Evolutionary conservation across 2,329 filamentous ascomycete species (phyloP).

Genomic region (Gliomastix tumulicola): DNA sequence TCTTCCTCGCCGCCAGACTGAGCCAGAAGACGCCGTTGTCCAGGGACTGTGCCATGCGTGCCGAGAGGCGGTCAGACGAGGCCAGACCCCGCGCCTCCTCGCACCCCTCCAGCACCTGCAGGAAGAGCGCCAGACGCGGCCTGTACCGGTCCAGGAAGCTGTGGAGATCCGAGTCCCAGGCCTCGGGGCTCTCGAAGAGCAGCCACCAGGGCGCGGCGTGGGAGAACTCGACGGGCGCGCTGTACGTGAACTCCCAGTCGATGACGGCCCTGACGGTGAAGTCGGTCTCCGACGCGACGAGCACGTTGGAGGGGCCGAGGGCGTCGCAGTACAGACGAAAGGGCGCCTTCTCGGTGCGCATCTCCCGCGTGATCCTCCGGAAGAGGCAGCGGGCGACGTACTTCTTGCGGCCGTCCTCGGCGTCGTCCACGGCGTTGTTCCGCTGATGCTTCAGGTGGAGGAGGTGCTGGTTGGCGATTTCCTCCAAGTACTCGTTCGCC

Average conservation of each 20-base stretch:
- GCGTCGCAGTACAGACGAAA: slow-evolving; percentile 16
- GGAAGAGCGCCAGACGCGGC: slow-evolving; percentile 20
- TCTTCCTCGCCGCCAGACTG: slow-evolving; percentile 25
- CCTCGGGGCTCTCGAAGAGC: slow-evolving; percentile 20
- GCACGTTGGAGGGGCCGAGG: slow-evolving; percentile 21
- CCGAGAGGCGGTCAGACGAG: slow-evolving; percentile 21
- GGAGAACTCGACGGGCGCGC: slow-evolving; percentile 21
- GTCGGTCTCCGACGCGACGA: too few species aligned
- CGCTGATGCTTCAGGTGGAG: slow-evolving; percentile 29
- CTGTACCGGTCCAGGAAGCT: slow-evolving; percentile 23
- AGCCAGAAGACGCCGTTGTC: slow-evolving; percentile 21
- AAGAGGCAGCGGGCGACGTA: slow-evolving; percentile 34
- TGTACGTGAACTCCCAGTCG: slow-evolving; percentile 33
- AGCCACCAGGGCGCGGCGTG: slow-evolving; percentile 31
- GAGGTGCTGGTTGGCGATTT: slow-evolving; percentile 32
- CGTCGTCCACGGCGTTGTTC: slow-evolving; percentile 25
- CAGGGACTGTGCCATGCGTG: slow-evolving; percentile 28
- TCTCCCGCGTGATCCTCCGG: slow-evolving; percentile 11
- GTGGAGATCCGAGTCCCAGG: slow-evolving; percentile 19
- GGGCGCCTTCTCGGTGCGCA: slow-evolving; percentile 2
- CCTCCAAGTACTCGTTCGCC: slow-evolving; percentile 22
- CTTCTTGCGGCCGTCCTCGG: slow-evolving; percentile 32
- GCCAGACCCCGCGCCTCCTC: neutral
- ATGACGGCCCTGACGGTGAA: too few species aligned
- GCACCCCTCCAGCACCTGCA: slow-evolving; percentile 20